phyloP scores from a whole-genome alignment of 1,284 basidiomycete species.

The Ganoderma lucidum region DNA sequence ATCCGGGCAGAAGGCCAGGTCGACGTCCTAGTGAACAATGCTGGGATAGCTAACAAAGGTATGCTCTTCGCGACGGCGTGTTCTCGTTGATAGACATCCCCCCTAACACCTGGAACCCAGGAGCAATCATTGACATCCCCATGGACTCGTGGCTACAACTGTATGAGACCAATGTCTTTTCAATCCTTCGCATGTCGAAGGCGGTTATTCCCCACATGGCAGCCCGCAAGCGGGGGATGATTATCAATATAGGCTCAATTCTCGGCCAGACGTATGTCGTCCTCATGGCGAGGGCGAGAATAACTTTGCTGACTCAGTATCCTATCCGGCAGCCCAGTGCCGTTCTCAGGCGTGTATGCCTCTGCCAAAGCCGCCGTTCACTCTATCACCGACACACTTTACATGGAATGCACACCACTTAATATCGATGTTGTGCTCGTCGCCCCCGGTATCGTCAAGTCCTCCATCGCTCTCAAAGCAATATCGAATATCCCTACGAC shows the following conservation, averaged over 20 bases:
- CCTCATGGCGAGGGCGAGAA: not conserved
- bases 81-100: not conserved
- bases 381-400: slow-evolving; percentile 65
- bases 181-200: slow-evolving; percentile 65
- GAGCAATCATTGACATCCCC: slow-evolving; percentile 67
- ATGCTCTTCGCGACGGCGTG: slow-evolving; percentile 5
- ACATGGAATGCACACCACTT: slow-evolving; percentile 75
- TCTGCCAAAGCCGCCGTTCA: slow-evolving; percentile 74
- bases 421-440: slow-evolving; percentile 65
- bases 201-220: slow-evolving; percentile 78
- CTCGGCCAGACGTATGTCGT: slow-evolving; percentile 62
- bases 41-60: slow-evolving; percentile 41
- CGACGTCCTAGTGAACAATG: slow-evolving; percentile 42
- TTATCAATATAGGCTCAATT: slow-evolving; percentile 81
- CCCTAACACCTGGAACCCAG: slow-evolving; percentile 41
- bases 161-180: slow-evolving; percentile 73
- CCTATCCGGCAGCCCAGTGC: slow-evolving; percentile 56
- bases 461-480: slow-evolving; percentile 24
- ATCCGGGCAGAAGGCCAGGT: slow-evolving; percentile 37
- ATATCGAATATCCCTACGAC: slow-evolving; percentile 49
- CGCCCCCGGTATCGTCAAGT: slow-evolving; percentile 62
- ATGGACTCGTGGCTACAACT: slow-evolving; percentile 58
- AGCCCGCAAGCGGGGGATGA: slow-evolving; percentile 60
- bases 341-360: slow-evolving; percentile 76
- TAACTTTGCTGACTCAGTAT: not conserved